A percentile compares a stretch with the other conserved stretches of the same genome.
phyloP scores from a whole-genome alignment of 1,284 basidiomycete genomes.

The Bjerkandera adusta region DNA sequence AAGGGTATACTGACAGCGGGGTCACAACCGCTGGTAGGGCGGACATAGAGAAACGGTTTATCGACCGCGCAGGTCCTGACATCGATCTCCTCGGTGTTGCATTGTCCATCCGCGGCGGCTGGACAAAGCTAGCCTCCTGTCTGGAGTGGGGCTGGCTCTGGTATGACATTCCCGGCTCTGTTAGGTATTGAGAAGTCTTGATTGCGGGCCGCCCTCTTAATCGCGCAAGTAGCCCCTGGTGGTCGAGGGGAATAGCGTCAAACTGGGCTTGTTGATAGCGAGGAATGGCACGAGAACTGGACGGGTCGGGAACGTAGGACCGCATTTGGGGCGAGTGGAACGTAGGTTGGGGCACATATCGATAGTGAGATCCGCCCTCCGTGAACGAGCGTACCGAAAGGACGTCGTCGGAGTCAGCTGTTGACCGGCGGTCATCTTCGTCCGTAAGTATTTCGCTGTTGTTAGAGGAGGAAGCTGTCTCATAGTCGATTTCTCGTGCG shows the following conservation, averaged over 20 bases:
- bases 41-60: constrained; percentile 21
- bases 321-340: constrained; percentile 5
- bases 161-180: constrained; percentile 4
- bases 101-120: constrained; percentile 29
- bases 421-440: constrained; percentile 58
- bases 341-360: neutral
- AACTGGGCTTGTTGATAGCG: constrained; percentile 1
- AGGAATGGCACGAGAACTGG: constrained; percentile 16
- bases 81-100: constrained; percentile 31
- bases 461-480: constrained; percentile 47
- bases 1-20: constrained; percentile 22
- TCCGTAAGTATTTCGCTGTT: constrained; percentile 64
- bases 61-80: constrained; percentile 33
- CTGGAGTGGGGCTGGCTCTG: constrained; percentile 2
- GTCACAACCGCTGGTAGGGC: constrained; percentile 25
- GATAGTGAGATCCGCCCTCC: constrained; percentile 30
- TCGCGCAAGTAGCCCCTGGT: constrained; percentile 25
- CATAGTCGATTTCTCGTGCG: constrained; percentile 46
- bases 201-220: constrained; percentile 25
- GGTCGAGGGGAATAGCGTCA: constrained; percentile 8
- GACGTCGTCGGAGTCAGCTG: constrained; percentile 62
- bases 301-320: constrained; percentile 20
- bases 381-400: constrained; percentile 60
- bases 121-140: constrained; percentile 19
- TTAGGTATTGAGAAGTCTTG: constrained; percentile 17